A percentile compares a stretch with the other conserved stretches of the same genome.
phyloP scores from a whole-genome alignment of 257 asterid species.

The Forsythia viridissima region DNA sequence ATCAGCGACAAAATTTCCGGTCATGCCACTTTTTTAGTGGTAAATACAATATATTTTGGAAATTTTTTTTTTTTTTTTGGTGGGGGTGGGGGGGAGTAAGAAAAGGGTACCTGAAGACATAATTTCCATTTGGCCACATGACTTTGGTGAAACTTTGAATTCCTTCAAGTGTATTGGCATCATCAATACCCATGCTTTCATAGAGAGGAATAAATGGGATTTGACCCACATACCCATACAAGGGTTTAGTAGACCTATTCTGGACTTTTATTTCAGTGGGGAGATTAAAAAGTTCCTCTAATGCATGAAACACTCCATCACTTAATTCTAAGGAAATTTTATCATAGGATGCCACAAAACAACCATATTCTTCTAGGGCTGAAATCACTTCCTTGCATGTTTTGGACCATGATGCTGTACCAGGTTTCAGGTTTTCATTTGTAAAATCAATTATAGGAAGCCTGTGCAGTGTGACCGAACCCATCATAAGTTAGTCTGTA shows the following conservation, averaged over 20 bases:
- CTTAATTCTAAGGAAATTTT: slow-evolving; percentile 45
- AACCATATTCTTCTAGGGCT: slow-evolving; percentile 70
- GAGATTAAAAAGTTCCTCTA: slow-evolving; percentile 54
- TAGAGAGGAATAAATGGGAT: slow-evolving; percentile 67
- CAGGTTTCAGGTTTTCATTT: slow-evolving; percentile 39
- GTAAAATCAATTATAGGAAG: slow-evolving; percentile 53
- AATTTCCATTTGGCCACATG: slow-evolving; percentile 80
- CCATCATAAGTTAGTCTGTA: slow-evolving; percentile 38
- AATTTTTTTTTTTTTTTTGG: no score
- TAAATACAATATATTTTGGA: no score
- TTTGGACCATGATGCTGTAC: slow-evolving; percentile 48
- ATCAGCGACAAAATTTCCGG: no score
- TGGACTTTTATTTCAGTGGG: slow-evolving; percentile 63
- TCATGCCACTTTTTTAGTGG: no score
- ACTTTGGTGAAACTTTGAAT: slow-evolving; percentile 42
- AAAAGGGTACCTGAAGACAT: slow-evolving; percentile 41
- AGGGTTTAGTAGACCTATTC: slow-evolving; percentile 65
- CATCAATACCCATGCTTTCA: slow-evolving; percentile 80
- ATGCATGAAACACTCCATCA: slow-evolving; percentile 29
- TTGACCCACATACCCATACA: slow-evolving; percentile 77
- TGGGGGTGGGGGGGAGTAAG: no score
- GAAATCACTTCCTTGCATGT: slow-evolving; percentile 38
- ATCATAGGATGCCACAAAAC: slow-evolving; percentile 58
- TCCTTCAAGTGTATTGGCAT: slow-evolving; percentile 54
- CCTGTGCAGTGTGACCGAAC: slow-evolving; percentile 38